Conservation (phyloP, 1,139 yeast species). For the Suhomyces wounanorum region DNA sequence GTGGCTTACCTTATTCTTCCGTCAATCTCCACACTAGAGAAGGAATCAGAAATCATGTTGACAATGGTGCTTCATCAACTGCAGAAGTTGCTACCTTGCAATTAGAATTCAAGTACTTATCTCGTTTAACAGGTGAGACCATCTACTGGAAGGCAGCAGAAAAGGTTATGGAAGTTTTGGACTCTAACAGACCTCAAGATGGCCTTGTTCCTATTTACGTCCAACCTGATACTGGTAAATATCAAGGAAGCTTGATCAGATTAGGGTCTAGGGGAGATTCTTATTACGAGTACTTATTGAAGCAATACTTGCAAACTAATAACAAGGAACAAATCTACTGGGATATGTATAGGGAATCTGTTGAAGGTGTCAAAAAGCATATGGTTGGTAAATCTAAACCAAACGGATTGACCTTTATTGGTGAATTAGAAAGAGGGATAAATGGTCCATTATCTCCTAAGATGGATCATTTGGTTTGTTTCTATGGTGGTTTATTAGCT, state of each 20-base stretch:
- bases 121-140: slow-evolving; percentile 76
- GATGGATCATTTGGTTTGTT: slow-evolving; percentile 95
- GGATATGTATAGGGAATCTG: slow-evolving; percentile 76
- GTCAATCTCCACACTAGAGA: slow-evolving; percentile 68
- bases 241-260: slow-evolving; percentile 65
- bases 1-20: slow-evolving; percentile 78
- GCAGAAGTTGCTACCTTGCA: slow-evolving; percentile 91
- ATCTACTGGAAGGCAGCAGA: slow-evolving; percentile 81
- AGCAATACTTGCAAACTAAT: slow-evolving; percentile 81
- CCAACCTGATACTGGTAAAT: slow-evolving; percentile 72
- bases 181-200: slow-evolving; percentile 55
- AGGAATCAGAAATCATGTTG: slow-evolving; percentile 64
- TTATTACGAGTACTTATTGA: slow-evolving; percentile 84
- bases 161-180: slow-evolving; percentile 66
- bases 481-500: slow-evolving; percentile 87
- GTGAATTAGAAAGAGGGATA: slow-evolving; percentile 75
- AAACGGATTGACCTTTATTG: slow-evolving; percentile 64
- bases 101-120: slow-evolving; percentile 81
- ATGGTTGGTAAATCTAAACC: slow-evolving; percentile 65
- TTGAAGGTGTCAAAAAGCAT: slow-evolving; percentile 69
- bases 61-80: slow-evolving; percentile 72
- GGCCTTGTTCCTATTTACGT: slow-evolving; percentile 86
- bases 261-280: slow-evolving; percentile 93
- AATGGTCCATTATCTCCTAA: slow-evolving; percentile 62
- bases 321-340: slow-evolving; percentile 61